These are phyloP conservation scores for Picea glauca DNA, from an alignment of 75 land plant species.

Conservation along the genomic window DNA sequence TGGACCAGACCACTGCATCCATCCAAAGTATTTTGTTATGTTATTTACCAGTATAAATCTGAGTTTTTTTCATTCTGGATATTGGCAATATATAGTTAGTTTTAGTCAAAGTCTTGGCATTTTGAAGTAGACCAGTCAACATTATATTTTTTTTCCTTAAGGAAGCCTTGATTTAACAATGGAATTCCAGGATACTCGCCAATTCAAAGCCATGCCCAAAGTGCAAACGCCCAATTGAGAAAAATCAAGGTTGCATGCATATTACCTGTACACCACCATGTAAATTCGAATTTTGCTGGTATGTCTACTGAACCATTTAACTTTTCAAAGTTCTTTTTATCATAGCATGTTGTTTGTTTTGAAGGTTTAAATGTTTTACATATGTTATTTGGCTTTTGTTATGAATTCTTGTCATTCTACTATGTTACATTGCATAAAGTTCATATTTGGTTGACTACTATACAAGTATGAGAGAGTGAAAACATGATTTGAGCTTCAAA, in stretches of 20 bases:
- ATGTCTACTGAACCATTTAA: conserved; percentile 10
- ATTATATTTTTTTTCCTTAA: too few species aligned
- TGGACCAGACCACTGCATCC: too few species aligned
- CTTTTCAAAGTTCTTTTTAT: not conserved
- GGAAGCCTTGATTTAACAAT: not conserved
- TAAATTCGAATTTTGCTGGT: conserved; percentile 98
- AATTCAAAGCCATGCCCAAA: conserved; percentile 97
- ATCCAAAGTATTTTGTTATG: too few species aligned
- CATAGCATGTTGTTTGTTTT: not conserved
- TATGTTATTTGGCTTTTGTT: not conserved
- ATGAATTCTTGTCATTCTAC: not conserved
- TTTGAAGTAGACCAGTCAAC: not conserved
- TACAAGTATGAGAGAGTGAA: not conserved
- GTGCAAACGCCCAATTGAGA: conserved; percentile 97
- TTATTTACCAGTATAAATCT: too few species aligned
- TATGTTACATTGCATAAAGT: not conserved
- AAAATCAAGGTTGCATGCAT: conserved; percentile 97
- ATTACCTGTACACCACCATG: conserved; percentile 95
- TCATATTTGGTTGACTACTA: not conserved
- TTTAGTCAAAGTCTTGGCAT: not conserved
- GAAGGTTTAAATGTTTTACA: not conserved
- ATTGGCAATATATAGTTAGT: not conserved
- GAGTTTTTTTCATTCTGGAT: not conserved
- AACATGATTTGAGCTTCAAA: not conserved
- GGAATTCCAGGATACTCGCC: conserved; percentile 72